Evolutionary conservation across 352 stramenopile genomes (phyloP).

Genomic region (Thraustotheca clavata): DNA sequence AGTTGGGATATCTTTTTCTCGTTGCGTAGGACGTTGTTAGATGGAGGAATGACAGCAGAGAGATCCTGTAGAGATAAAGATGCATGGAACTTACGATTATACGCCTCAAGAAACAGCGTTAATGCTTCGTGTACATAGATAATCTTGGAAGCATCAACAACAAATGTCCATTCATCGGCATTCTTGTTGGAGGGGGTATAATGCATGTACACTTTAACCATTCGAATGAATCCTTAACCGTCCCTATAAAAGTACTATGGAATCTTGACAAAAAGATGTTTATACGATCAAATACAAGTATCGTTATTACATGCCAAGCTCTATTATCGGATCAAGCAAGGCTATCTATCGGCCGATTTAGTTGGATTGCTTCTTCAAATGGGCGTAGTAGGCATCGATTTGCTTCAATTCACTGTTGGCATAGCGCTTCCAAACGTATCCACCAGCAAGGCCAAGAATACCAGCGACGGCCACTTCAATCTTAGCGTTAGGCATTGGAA

Average conservation of each 20-base stretch:
- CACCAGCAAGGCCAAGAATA: slow-evolving; percentile 43
- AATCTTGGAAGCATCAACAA: not conserved
- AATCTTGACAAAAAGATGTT: too few species aligned
- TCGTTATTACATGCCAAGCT: too few species aligned
- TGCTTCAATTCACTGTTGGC: slow-evolving; percentile 65
- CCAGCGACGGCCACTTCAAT: slow-evolving; percentile 78
- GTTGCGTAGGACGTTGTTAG: slow-evolving; percentile 24
- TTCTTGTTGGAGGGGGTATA: slow-evolving; percentile 19
- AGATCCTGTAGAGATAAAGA: slow-evolving; percentile 26
- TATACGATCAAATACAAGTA: too few species aligned
- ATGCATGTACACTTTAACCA: slow-evolving; percentile 49
- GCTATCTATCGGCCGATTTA: too few species aligned
- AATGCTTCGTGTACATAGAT: slow-evolving; percentile 32
- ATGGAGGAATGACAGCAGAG: slow-evolving; percentile 35
- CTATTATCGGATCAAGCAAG: not conserved
- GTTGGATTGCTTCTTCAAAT: slow-evolving; percentile 48
- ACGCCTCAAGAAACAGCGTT: slow-evolving; percentile 29
- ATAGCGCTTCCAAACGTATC: slow-evolving; percentile 50
- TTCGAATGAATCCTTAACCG: too few species aligned
- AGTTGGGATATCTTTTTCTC: slow-evolving; percentile 16
- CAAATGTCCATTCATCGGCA: slow-evolving; percentile 8
- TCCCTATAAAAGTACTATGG: too few species aligned
- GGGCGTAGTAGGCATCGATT: slow-evolving; percentile 73
- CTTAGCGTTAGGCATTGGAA: slow-evolving; percentile 59
- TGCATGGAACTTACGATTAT: slow-evolving; percentile 35